Percentiles rank a stretch among this genome's conserved stretches.
Evolutionary conservation across 2,329 filamentous ascomycete genomes (phyloP).

Genomic region (Xenosphaeropsis pyriputrescens): DNA sequence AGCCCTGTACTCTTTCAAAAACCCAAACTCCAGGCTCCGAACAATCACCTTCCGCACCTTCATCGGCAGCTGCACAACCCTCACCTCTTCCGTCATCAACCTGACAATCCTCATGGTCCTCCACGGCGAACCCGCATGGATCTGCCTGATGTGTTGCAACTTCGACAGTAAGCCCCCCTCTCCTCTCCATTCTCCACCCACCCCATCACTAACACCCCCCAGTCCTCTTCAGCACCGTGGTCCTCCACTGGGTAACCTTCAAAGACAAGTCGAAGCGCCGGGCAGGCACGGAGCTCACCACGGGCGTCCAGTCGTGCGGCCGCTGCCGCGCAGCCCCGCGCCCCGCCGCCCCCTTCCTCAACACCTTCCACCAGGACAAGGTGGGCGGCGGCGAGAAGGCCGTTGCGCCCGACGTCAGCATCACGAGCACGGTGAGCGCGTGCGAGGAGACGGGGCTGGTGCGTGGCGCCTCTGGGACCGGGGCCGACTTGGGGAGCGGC

Average conservation of each 20-base stretch:
- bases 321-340: too few relatives aligned
- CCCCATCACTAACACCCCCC: neutral
- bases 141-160: slow-evolving; percentile 51
- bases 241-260: slow-evolving; percentile 42
- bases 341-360: too few relatives aligned
- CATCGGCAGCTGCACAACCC: slow-evolving; percentile 28
- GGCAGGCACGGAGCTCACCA: too few relatives aligned
- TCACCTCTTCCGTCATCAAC: slow-evolving; percentile 27
- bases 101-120: slow-evolving; percentile 41
- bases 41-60: slow-evolving; percentile 41
- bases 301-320: too few relatives aligned
- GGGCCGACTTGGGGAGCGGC: too few relatives aligned
- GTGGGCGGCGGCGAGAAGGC: too few relatives aligned
- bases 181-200: neutral
- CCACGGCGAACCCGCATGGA: slow-evolving; percentile 46
- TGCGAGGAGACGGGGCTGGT: too few relatives aligned
- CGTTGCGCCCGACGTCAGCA: too few relatives aligned
- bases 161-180: slow-evolving; percentile 32
- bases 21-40: slow-evolving; percentile 22
- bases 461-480: too few relatives aligned
- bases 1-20: slow-evolving; percentile 39
- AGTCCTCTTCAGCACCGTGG: slow-evolving; percentile 42
- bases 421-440: too few relatives aligned
- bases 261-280: slow-evolving; percentile 14
- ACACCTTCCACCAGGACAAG: too few relatives aligned